A percentile compares a stretch with the other conserved stretches of the same genome.
These are phyloP conservation scores for Leccinum laetum DNA, from an alignment of 1,284 basidiomycete genomes.

Conservation along the genomic window DNA sequence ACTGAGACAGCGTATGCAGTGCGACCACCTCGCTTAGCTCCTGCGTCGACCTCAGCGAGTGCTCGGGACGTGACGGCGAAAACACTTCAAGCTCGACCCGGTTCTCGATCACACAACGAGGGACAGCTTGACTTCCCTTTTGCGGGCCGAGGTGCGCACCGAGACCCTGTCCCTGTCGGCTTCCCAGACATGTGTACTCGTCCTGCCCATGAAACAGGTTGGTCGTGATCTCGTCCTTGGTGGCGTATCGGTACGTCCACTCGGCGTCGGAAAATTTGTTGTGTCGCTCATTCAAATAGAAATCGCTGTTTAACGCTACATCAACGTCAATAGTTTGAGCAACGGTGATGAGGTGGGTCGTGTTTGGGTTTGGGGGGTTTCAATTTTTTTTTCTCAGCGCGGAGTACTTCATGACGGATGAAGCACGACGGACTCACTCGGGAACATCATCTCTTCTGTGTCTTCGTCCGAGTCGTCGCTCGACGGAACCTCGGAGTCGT, in stretches of 20 bases:
- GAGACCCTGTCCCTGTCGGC: background rate
- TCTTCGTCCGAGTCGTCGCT: slow-evolving; percentile 24
- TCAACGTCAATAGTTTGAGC: background rate
- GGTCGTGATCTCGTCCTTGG: slow-evolving; percentile 27
- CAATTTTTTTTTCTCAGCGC: slow-evolving; percentile 12
- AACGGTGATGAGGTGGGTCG: background rate
- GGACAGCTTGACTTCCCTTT: slow-evolving; percentile 2
- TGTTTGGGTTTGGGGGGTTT: background rate
- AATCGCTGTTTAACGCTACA: slow-evolving; percentile 25
- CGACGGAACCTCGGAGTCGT: slow-evolving; percentile 5
- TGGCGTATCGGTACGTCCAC: slow-evolving; percentile 34
- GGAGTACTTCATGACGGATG: background rate
- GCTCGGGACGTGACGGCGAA: slow-evolving; percentile 4
- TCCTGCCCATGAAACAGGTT: slow-evolving; percentile 26
- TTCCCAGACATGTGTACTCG: slow-evolving; percentile 10
- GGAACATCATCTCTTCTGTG: slow-evolving; percentile 22
- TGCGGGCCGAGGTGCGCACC: background rate
- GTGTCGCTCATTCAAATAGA: slow-evolving; percentile 17
- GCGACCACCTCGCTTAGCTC: slow-evolving; percentile 6
- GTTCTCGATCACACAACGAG: slow-evolving; percentile 10
- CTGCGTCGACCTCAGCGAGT: background rate
- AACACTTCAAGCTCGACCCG: slow-evolving; percentile 3
- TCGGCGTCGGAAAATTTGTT: slow-evolving; percentile 3
- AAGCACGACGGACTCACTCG: slow-evolving; percentile 21
- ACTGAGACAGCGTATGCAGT: background rate